Base-by-base conservation (phyloP, 148 eudicot species). In the Gaultheria prostrata region DNA sequence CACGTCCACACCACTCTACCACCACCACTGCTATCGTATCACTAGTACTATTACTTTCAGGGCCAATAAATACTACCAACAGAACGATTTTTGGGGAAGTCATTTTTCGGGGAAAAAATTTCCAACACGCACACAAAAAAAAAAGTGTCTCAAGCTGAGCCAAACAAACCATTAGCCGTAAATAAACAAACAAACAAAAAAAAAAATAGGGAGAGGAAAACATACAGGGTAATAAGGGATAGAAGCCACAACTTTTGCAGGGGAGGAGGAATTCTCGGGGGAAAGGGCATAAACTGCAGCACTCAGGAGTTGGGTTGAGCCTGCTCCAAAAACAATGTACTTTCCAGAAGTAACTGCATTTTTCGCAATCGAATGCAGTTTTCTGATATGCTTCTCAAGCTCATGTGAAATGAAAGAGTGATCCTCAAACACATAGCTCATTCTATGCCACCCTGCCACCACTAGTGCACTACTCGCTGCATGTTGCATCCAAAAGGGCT, bases 241-340 rank as follows among this genome's bases (percentile, higher is more conserved):
- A 1, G 92, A 77, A 7, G 91, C 93, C 8, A 91, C 90, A 6
- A 94, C 92, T 21, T 61, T 79, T 24, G 93, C 89, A 2, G 93
- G 87, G 0, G 85, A 76, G 20, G 93, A 85, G 6, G 89, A 81
- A 53, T 82, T 86, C 10, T 48, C 51, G 48, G 84, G 20, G 59
- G 98, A 91, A 45, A 93, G 91, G 73, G 95, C 92, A 75, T 87
- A 87, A 33, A 94, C 95, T 32, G 96, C 98, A 26, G 96, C 98
- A 77, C 73, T 85, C 9, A 92, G 81, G 24, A 94, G 93, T 76
- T 92, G 94, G 11, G 92, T 88, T 18, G 96, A 92, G 20, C 98
- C 96, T 1, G 82, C 84, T 21, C 98, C 98, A 33, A 92, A 91
- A 7, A 94, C 69, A 45, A 93, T 76, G 87, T 87, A 83, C 70